Evolutionary conservation across 1,284 basidiomycete species (phyloP).

Genomic region (Heliocybe sulcata): DNA sequence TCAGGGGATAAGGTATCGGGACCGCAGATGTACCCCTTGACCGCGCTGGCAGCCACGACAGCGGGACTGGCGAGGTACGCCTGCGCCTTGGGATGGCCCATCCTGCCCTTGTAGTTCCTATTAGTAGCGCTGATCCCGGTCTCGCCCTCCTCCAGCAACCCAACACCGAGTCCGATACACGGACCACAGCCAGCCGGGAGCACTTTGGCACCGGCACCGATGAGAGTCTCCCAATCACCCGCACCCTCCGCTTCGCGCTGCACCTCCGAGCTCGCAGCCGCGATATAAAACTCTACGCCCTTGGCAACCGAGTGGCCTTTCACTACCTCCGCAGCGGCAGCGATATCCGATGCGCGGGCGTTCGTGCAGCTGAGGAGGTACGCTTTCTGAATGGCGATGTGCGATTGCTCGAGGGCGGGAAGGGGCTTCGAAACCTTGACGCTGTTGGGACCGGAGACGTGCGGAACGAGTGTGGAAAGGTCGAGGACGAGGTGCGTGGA

Average conservation of each 20-base stretch:
- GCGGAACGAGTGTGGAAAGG: slow-evolving; percentile 89
- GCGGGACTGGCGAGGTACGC: slow-evolving; percentile 96
- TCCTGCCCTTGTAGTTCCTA: slow-evolving; percentile 97
- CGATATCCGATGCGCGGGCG: slow-evolving; percentile 92
- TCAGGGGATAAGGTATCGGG: slow-evolving; percentile 65
- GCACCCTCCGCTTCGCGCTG: slow-evolving; percentile 83
- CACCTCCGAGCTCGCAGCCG: slow-evolving; percentile 88
- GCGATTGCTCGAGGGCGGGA: slow-evolving; percentile 66
- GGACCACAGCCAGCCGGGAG: slow-evolving; percentile 96
- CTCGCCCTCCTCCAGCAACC: slow-evolving; percentile 90
- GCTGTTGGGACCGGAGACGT: slow-evolving; percentile 96
- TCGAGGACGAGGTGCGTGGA: slow-evolving; percentile 89
- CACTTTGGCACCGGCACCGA: slow-evolving; percentile 85
- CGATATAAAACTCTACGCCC: slow-evolving; percentile 96
- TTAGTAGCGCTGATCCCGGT: slow-evolving; percentile 98
- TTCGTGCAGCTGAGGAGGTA: slow-evolving; percentile 99
- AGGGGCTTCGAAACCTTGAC: slow-evolving; percentile 95
- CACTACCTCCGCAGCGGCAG: slow-evolving; percentile 86
- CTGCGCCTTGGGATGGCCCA: slow-evolving; percentile 93
- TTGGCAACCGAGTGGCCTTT: slow-evolving; percentile 80
- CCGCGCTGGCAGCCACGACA: slow-evolving; percentile 93
- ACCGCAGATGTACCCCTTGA: slow-evolving; percentile 87
- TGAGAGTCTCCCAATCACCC: slow-evolving; percentile 87
- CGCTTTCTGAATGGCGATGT: slow-evolving; percentile 91
- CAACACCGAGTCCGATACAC: slow-evolving; percentile 94